Conservation (phyloP, 768 basidiomycete species). For the Sporobolomyces phaffii region DNA sequence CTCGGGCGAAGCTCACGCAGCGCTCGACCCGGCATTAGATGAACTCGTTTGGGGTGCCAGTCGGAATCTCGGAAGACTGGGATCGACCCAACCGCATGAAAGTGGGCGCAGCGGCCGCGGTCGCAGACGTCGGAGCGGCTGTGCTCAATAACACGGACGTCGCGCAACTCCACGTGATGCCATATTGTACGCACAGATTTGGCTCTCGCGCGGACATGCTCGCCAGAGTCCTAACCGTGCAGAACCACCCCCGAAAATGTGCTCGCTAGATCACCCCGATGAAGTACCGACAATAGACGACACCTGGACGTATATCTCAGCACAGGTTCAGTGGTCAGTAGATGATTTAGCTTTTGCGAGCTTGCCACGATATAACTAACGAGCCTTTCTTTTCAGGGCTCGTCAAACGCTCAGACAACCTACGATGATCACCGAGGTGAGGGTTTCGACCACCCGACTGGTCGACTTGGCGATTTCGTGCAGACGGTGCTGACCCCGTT, state of each 20-base stretch:
- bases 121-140: constrained; percentile 9
- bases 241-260: too few species aligned
- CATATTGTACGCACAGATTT: too few species aligned
- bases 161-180: constrained; percentile 28
- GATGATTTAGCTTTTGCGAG: background rate
- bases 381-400: too few species aligned
- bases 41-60: constrained; percentile 24
- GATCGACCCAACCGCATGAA: constrained; percentile 26
- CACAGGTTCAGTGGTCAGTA: constrained; percentile 9
- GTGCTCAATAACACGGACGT: constrained; percentile 28
- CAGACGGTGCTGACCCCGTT: too few species aligned
- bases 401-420: constrained; percentile 10
- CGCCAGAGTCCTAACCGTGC: too few species aligned
- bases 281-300: background rate
- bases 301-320: constrained; percentile 8
- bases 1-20: too few species aligned
- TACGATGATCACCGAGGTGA: constrained; percentile 20
- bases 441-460: background rate
- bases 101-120: background rate
- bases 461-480: too few species aligned
- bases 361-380: too few species aligned
- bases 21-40: constrained; percentile 3
- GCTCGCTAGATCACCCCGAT: background rate
- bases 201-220: background rate
- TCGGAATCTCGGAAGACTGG: constrained; percentile 39